Evolutionary conservation across 306 rosid genomes (phyloP), one percentile per base, ranked within the genome.

Genomic region (Crataegus laevigata): DNA sequence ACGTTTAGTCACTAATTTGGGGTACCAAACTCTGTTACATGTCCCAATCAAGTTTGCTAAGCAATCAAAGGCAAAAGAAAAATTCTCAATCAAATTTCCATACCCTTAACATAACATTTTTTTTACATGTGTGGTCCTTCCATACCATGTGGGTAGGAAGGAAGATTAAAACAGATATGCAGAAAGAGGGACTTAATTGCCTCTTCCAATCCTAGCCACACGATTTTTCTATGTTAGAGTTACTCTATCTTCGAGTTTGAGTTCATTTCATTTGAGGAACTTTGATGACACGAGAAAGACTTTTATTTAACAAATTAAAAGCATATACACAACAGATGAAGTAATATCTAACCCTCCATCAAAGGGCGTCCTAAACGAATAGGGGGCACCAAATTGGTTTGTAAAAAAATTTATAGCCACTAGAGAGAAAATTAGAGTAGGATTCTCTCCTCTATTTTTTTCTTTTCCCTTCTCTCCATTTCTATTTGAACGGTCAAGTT

Each of bases 11-110:
- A 36, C 24, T 6, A 25, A 51, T 5, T 50, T 19, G 15, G 52
- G 36, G 50, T 1, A 50, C 29, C 25, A 34, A 26, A n/a, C n/a
- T 42, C 2, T 64, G 52, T 71, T 28, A 54, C 3, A 51, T 2
- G 60, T 78, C 77, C 67, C 45, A 26, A 51, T 65, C 77, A 43
- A 26, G 45, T 61, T 15, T 73, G 68, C 29, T 28, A 43, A 26
- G 34, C 58, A 60, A 26, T 11, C 2, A 60, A 34, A 32, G 17
- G 47, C 6, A 19, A 21, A 42, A 12, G 4, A 26, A 26, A 25
- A 18, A 2, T 17, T 42, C 28, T 29, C 68, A 73, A 43, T 14
- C 60, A 61, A 28, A 73, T 17, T 58, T 65, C 17, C 25, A 9
- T 3, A 65, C 1, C 34, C 66, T 13, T 26, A 13, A 47, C 54